phyloP scores from a whole-genome alignment of 805 yeast genomes.

The Zygosaccharomyces siamensis region DNA sequence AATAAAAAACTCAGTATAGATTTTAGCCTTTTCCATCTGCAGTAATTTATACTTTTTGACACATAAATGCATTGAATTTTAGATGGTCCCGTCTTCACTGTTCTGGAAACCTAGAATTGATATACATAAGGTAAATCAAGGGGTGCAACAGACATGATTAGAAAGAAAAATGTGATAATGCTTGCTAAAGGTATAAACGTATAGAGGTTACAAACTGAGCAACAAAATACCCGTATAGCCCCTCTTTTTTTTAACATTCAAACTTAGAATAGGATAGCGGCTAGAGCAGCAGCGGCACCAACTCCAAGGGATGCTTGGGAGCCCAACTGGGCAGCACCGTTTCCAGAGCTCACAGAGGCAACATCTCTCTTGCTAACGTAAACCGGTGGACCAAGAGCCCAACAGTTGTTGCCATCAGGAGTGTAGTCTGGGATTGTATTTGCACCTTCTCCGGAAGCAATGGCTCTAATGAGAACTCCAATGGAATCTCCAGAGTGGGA shows the following conservation, averaged over 20 bases:
- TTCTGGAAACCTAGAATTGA: not conserved
- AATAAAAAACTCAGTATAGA: too few species aligned
- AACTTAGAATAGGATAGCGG: not conserved
- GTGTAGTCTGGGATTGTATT: not conserved
- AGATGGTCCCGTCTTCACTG: not conserved
- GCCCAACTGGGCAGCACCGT: not conserved
- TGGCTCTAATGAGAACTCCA: slow-evolving; percentile 20
- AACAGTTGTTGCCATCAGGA: not conserved
- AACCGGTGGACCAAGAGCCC: not conserved
- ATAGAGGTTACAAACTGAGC: not conserved
- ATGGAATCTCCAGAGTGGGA: slow-evolving; percentile 24
- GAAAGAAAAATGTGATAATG: not conserved
- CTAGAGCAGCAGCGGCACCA: not conserved
- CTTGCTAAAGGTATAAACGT: not conserved
- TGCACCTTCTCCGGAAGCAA: not conserved
- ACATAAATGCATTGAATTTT: not conserved
- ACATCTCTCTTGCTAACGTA: not conserved
- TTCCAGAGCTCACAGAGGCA: not conserved
- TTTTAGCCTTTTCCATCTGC: too few species aligned
- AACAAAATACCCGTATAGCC: not conserved
- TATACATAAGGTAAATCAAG: not conserved
- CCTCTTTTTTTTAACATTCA: not conserved
- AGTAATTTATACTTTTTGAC: not conserved
- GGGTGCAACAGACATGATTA: not conserved
- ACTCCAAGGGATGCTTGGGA: not conserved